Evolutionary conservation across 805 yeast genomes (phyloP), one percentile per base, ranked within the genome.

Genomic region (Hanseniaspora clermontiae): DNA sequence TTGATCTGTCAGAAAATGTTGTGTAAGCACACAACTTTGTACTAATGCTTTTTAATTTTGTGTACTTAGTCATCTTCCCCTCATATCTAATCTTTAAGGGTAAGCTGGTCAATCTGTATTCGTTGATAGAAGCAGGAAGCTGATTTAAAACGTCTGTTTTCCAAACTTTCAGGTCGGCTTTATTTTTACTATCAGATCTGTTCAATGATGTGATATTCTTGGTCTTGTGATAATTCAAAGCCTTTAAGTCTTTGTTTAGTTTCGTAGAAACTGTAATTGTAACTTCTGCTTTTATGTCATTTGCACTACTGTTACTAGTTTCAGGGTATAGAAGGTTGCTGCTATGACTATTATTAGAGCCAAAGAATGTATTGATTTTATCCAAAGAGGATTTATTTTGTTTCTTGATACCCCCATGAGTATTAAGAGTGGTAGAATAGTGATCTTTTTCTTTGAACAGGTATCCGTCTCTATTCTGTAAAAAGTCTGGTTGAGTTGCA

Each of bases 181-280:
- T 53, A 15, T 53, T 53, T 39, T 42, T 46, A 17, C 37, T 38
- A 11, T 37, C 45, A 14, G 34, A 17, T 39, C 43, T 32, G 36
- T 53, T 53, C 11, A 38, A 29, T 6, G 34, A 17, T 1, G 57
- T n/a, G 10, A 53, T 53, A 17, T 46, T 38, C 19, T 39, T 46
- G 2, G 49, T 45, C 19, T 47, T 46, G 12, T 53, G 57, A 46
- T 53, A 53, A 14, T 36, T 37, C 40, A 53, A 39, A 1, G 38
- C 43, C 34, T 53, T 46, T 7, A 53, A 39, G 15, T 53, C 57
- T 38, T 45, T 53, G 29, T 53, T 46, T 9, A 53, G n/a, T 12
- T 38, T 45, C 2, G 57, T 29, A 12, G 42, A 36, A 14, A 53
- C 20, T 27, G n/a, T 31, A 4, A 52, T 46, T 29, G 19, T 53